These are phyloP conservation scores for Paraurostyla sp. DNA, from an alignment of 73 alveolate species.

Conservation along the genomic window DNA sequence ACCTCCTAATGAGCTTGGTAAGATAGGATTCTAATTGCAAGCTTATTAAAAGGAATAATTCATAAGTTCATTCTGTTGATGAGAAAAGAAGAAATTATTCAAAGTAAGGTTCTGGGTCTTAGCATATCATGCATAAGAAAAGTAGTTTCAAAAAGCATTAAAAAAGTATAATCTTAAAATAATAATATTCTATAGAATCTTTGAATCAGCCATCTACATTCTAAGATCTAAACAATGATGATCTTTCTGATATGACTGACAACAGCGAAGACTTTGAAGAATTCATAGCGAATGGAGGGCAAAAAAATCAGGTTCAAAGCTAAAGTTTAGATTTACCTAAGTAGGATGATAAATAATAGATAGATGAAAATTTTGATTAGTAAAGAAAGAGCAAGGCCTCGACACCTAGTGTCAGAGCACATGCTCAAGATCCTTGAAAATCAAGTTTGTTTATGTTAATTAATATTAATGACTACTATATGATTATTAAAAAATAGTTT, in stretches of 20 bases:
- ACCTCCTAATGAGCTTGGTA: slow-evolving; percentile 15
- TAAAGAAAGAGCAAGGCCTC: no score
- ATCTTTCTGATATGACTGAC: background rate
- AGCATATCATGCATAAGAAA: background rate
- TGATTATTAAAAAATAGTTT: no score
- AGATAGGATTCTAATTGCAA: background rate
- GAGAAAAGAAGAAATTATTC: slow-evolving; percentile 7
- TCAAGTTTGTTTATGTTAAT: no score
- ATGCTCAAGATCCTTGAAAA: no score
- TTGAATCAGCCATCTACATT: background rate
- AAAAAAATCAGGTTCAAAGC: background rate
- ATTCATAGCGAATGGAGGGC: background rate
- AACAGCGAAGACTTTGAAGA: slow-evolving; percentile 4
- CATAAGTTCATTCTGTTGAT: background rate
- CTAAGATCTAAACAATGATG: slow-evolving; percentile 31
- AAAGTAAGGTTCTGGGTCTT: background rate
- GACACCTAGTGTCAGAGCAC: no score
- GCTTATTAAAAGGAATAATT: background rate
- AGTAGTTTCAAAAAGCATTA: background rate
- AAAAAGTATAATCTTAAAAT: background rate
- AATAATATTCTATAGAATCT: background rate
- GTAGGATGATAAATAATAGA: no score
- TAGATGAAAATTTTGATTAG: no score
- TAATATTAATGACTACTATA: no score
- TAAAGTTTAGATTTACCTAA: background rate